These are phyloP conservation scores for Mortierella sp. DNA, from an alignment of 371 early-diverging fungal species.

Conservation along the genomic window DNA sequence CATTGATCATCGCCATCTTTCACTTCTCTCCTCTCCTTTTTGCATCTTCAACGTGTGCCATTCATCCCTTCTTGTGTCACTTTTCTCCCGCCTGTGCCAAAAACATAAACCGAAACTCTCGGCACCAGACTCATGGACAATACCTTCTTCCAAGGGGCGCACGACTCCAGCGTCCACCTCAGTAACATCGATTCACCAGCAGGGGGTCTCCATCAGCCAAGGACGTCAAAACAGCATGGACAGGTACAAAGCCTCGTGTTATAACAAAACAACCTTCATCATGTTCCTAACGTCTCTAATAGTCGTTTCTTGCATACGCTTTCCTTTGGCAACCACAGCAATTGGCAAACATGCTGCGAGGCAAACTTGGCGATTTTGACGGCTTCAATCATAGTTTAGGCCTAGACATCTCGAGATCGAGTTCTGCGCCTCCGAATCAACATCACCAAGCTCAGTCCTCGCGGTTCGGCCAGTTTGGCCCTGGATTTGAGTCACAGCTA, in stretches of 20 bases:
- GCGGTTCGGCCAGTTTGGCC: conserved; percentile 26
- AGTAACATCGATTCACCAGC: not conserved
- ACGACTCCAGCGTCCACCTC: not conserved
- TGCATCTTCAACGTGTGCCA: no score
- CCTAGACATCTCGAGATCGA: conserved; percentile 38
- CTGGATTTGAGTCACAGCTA: conserved; percentile 34
- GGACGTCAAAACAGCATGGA: conserved; percentile 26
- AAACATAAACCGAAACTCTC: not conserved
- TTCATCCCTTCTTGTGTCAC: no score
- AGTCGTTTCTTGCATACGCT: no score
- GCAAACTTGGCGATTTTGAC: conserved; percentile 42
- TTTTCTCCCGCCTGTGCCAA: no score
- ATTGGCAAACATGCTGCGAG: conserved; percentile 28
- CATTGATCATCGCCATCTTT: no score
- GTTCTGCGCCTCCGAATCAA: conserved; percentile 48
- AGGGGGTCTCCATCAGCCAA: not conserved
- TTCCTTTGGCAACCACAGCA: conserved; percentile 6
- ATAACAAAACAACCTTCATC: no score
- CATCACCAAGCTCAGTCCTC: conserved; percentile 15
- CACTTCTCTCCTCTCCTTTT: no score
- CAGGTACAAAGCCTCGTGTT: no score
- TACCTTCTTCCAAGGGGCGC: conserved; percentile 1
- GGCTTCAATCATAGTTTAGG: conserved; percentile 23
- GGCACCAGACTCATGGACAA: conserved; percentile 9
- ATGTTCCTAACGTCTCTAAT: no score